Evolutionary conservation across 306 rosid species (phyloP).

Genomic region (Hippophae rhamnoides): DNA sequence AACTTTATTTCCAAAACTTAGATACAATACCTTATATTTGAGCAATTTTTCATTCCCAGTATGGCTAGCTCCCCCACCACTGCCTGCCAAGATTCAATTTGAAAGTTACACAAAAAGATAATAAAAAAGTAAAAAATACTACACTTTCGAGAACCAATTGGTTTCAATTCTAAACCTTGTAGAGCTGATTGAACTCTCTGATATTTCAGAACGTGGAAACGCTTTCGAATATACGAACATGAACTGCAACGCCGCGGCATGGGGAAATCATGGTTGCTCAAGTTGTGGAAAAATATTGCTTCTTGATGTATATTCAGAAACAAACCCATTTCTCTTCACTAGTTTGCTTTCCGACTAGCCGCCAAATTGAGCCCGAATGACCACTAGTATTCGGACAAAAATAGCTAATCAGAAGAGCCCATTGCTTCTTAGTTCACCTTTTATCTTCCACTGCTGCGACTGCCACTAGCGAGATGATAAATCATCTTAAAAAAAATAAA

Average conservation of each 20-base stretch:
- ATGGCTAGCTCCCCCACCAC: conserved; percentile 22
- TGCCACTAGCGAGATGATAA: no score
- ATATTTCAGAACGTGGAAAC: conserved; percentile 18
- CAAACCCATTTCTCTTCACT: conserved; percentile 31
- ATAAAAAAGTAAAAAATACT: background rate
- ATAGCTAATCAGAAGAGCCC: no score
- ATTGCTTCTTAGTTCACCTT: no score
- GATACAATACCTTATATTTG: conserved; percentile 20
- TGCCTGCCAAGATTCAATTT: conserved; percentile 34
- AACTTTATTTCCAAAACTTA: conserved; percentile 1
- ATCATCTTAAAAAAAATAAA: no score
- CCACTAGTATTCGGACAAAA: conserved; percentile 1
- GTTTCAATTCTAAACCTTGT: conserved; percentile 29
- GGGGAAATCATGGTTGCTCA: conserved; percentile 23
- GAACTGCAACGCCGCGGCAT: conserved; percentile 22
- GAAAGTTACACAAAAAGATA: conserved; percentile 13
- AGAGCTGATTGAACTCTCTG: conserved; percentile 21
- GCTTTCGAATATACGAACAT: conserved; percentile 16
- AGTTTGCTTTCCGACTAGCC: background rate
- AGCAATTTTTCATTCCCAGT: conserved; percentile 22
- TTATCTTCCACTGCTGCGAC: no score
- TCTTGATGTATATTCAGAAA: conserved; percentile 37
- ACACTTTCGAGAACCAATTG: background rate
- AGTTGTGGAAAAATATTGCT: conserved; percentile 22
- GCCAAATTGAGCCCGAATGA: no score